Evolutionary conservation across 148 eudicot genomes (phyloP).

Genomic region (Simmondsia chinensis): DNA sequence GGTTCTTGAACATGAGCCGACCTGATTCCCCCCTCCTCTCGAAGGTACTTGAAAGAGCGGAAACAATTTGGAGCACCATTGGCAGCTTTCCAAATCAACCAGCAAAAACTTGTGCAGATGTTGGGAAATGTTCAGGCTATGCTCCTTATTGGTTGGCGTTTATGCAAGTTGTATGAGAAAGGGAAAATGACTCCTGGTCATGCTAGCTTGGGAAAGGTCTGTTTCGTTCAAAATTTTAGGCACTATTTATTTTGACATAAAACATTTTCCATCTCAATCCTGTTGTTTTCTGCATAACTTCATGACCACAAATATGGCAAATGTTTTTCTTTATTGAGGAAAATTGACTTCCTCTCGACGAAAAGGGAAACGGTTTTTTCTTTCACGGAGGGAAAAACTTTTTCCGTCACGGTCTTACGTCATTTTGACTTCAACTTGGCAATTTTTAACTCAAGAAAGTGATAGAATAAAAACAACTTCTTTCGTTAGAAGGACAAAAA

Average conservation of each 20-base stretch:
- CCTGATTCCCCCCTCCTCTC: constrained; percentile 1
- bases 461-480: too few relatives aligned
- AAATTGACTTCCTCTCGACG: too few relatives aligned
- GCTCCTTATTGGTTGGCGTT: constrained; percentile 86
- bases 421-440: too few relatives aligned
- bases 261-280: too few relatives aligned
- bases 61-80: constrained; percentile 86
- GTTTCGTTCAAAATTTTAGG: constrained; percentile 5
- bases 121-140: constrained; percentile 82
- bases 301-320: too few relatives aligned
- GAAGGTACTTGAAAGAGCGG: constrained; percentile 80
- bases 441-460: too few relatives aligned
- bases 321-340: too few relatives aligned
- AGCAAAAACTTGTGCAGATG: constrained; percentile 84
- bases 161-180: constrained; percentile 82
- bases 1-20: not conserved
- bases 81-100: constrained; percentile 89
- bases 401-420: too few relatives aligned
- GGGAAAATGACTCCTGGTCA: constrained; percentile 89
- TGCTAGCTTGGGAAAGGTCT: constrained; percentile 89
- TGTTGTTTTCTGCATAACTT: too few relatives aligned
- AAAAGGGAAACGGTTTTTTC: too few relatives aligned
- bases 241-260: not conserved
- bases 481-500: too few relatives aligned
- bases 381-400: too few relatives aligned